Evolutionary conservation across 2,329 filamentous ascomycete species (phyloP).

Genomic region (Thermoascus crustaceus): DNA sequence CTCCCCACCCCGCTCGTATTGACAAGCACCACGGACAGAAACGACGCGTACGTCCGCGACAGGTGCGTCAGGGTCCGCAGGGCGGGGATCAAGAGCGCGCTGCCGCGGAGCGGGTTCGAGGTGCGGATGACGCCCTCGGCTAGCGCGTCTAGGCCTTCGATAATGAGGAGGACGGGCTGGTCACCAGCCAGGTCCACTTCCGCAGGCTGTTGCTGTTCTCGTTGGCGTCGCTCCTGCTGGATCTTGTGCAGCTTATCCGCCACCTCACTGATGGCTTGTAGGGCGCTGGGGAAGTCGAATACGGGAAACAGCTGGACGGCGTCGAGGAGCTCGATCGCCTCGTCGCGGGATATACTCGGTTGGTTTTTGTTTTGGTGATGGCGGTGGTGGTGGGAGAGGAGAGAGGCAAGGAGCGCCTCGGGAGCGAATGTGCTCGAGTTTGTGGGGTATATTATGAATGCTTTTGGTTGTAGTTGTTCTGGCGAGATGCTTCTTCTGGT

Average conservation of each 20-base stretch:
- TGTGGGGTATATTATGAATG: conserved; percentile 28
- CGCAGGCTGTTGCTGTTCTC: not conserved
- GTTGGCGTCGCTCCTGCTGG: conserved; percentile 8
- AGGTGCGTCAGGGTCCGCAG: conserved; percentile 27
- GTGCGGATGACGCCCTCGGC: conserved; percentile 29
- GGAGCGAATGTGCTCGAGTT: conserved; percentile 24
- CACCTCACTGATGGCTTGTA: conserved; percentile 24
- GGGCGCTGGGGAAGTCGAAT: conserved; percentile 21
- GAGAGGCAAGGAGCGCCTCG: conserved; percentile 19
- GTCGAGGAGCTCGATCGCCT: conserved; percentile 25
- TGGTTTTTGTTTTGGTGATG: too few species aligned
- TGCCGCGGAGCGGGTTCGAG: conserved; percentile 28
- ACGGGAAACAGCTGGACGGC: conserved; percentile 27
- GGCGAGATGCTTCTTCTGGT: conserved; percentile 1
- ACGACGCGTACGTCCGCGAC: conserved; percentile 19
- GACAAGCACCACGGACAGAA: conserved; percentile 28
- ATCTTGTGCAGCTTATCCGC: conserved; percentile 18
- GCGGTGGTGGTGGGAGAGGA: conserved; percentile 11
- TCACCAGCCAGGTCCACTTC: not conserved
- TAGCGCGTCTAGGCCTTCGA: conserved; percentile 31
- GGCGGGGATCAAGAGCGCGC: conserved; percentile 23
- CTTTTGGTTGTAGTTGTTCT: conserved; percentile 11
- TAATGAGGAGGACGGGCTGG: conserved; percentile 20
- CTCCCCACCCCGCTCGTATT: conserved; percentile 25
- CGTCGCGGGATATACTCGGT: conserved; percentile 13